Conservation (phyloP, 805 yeast genomes). For the Candida stauntonica region DNA sequence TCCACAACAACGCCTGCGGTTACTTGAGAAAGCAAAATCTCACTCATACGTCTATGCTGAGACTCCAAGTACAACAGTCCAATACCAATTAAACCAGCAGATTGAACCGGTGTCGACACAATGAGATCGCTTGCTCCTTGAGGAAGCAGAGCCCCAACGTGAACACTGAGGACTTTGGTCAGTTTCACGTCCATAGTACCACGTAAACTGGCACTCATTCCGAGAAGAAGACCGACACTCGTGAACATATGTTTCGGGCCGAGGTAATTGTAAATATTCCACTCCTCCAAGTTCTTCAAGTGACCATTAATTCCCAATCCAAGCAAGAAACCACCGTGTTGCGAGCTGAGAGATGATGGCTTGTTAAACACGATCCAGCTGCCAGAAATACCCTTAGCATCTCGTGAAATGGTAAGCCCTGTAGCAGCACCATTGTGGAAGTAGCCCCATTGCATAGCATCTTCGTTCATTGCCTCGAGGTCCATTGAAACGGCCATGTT, state of each 20-base stretch:
- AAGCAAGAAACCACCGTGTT: constrained; percentile 91
- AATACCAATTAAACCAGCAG: constrained; percentile 87
- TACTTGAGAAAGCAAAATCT: constrained; percentile 67
- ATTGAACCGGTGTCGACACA: constrained; percentile 76
- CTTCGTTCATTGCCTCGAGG: constrained; percentile 45
- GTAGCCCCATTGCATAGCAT: constrained; percentile 69
- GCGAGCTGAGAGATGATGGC: constrained; percentile 58
- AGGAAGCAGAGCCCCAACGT: constrained; percentile 87
- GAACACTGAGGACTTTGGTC: constrained; percentile 89
- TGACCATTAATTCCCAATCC: constrained; percentile 94
- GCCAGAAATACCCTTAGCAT: constrained; percentile 69
- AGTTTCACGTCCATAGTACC: constrained; percentile 84
- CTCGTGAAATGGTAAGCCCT: constrained; percentile 70
- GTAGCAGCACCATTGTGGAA: constrained; percentile 91
- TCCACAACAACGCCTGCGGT: constrained; percentile 47
- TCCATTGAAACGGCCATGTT: constrained; percentile 61
- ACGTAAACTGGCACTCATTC: constrained; percentile 84
- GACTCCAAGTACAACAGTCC: constrained; percentile 78
- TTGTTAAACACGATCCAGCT: constrained; percentile 90
- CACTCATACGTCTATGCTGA: constrained; percentile 84
- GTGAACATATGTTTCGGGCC: constrained; percentile 85
- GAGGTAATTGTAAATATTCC: constrained; percentile 92
- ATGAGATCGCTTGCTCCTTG: constrained; percentile 86
- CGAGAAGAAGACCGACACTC: constrained; percentile 81
- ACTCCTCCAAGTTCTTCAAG: constrained; percentile 76